Evolutionary conservation across 176 grass and related monocot genomes (phyloP), one percentile per base, ranked within the genome.

Genomic region (Phoenix roebelenii): DNA sequence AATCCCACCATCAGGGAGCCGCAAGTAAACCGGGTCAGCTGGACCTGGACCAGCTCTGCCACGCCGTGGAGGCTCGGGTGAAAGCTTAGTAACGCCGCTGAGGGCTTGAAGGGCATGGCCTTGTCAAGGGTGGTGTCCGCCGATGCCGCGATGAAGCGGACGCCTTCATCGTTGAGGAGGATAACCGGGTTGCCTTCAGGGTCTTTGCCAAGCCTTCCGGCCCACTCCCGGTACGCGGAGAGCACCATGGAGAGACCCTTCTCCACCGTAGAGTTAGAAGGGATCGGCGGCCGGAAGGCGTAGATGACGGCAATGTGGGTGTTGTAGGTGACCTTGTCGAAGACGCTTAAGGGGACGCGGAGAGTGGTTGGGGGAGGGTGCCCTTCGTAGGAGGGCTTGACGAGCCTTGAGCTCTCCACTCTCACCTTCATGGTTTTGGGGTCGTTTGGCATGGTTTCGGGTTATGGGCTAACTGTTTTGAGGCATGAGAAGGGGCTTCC

Each of bases 221-320:
- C 85, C 22, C 20, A 85, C 6, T 89, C 89, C 15, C 78, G 76
- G 68, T 85, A 89, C 26, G 58, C 57, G 5, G 79, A 58, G 9
- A 85, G 78, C 23, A 74, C 72, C 57, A 17, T 59, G 0, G 78
- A 62, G 7, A 95, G 74, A 5, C 84, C 80, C 2, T 29, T 26
- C 63, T 73, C 71, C 49, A 88, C 66, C 35, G 20, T 58, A 22
- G 64, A 56, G 69, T 77, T 89, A 3, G 82, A 58, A 1, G 78
- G 82, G 26, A 23, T 77, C 16, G 89, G 85, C 32, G 88, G 80
- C 39, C 52, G 72, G 77, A 92, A 92, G 29, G 79, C 83, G 50
- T 83, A 92, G 81, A 88, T 88, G 15, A 88, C 22, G 51, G 89
- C 89, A 14, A 95, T 51, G 64, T 85, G 81, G 20, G 25, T 69